phyloP scores from a whole-genome alignment of 2,329 filamentous ascomycete genomes.

The Pyrenophora seminiperda region DNA sequence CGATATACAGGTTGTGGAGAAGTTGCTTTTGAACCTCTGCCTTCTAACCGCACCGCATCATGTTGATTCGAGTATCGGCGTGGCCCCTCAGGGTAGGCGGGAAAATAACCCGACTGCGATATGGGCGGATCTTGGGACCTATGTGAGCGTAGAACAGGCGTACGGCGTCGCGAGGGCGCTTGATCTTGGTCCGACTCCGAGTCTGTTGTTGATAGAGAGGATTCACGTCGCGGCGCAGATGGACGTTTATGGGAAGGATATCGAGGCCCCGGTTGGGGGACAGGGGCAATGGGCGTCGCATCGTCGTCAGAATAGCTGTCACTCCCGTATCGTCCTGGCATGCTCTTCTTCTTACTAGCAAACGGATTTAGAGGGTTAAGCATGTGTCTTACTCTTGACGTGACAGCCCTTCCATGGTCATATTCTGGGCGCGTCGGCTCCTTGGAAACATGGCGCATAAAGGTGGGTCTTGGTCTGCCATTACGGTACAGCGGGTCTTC shows the following conservation, averaged over 20 bases:
- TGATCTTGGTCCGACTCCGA: slow-evolving; percentile 39
- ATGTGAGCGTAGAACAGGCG: slow-evolving; percentile 46
- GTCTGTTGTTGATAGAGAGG: slow-evolving; percentile 41
- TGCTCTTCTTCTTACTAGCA: slow-evolving; percentile 29
- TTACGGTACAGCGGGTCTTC: slow-evolving; percentile 57
- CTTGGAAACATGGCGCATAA: slow-evolving; percentile 49
- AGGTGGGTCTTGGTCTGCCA: slow-evolving; percentile 50
- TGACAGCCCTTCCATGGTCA: slow-evolving; percentile 36
- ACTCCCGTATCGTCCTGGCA: slow-evolving; percentile 35
- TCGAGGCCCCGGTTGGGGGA: slow-evolving; percentile 27
- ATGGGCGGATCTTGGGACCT: slow-evolving; percentile 51
- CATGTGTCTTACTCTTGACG: slow-evolving; percentile 43
- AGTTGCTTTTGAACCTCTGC: slow-evolving; percentile 24
- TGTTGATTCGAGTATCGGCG: slow-evolving; percentile 37
- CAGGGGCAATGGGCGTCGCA: slow-evolving; percentile 34
- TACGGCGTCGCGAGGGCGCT: slow-evolving; percentile 32
- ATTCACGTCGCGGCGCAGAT: slow-evolving; percentile 39
- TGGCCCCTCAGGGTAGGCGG: slow-evolving; percentile 38
- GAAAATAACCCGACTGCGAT: slow-evolving; percentile 48
- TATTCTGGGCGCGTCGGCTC: slow-evolving; percentile 34
- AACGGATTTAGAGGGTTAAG: slow-evolving; percentile 38
- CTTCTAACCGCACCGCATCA: slow-evolving; percentile 18
- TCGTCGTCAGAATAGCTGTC: slow-evolving; percentile 40
- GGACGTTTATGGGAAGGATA: slow-evolving; percentile 41
- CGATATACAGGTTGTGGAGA: slow-evolving; percentile 47